Base-by-base conservation (phyloP, 2,329 filamentous ascomycete genomes). In the Hypomyces perniciosus region DNA sequence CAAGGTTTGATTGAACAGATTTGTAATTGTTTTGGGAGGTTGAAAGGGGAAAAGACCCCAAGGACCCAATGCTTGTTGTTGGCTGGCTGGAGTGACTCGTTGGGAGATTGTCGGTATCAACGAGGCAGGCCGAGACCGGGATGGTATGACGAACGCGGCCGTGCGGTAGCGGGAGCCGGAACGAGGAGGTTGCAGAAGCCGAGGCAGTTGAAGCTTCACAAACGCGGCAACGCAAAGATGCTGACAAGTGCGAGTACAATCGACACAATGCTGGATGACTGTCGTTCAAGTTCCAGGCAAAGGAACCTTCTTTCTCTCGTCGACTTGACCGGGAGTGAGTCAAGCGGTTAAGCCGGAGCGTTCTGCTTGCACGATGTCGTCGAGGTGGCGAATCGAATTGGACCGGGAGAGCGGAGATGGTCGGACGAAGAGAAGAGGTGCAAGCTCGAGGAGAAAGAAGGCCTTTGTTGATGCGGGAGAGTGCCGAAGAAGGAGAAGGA, bases 381-480 rank as follows among this genome's bases (percentile, higher is more conserved):
- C 50, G 51, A 46, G 57, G 56, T 63, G 60, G 60, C 57, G 58
- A 44, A 59, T 52, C 53, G 52, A 57, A 37, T 59, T 57, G 55
- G 47, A 37, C 50, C 44, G 43, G 47, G 46, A 52, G 54, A 53
- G 51, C 52, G 50, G 46, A 54, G 52, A 52, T 50, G 48, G 52
- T 54, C 47, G 48, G 54, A 53, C 48, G 56, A 47, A 53, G 56
- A 52, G 59, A 57, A 59, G 57, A 57, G 60, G 57, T 55, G 62
- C 59, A 68, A 66, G 61, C 61, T 66, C 60, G 61, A 67, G 61
- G 63, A 65, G 62, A 62, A 64, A 64, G 63, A 67, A 63, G 63
- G 62, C 56, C 62, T 62, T 63, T 64, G 62, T 58, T 54, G 58
- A 60, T 60, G 44, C 46, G 56, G 54, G 50, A 49, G 44, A 59